These are phyloP conservation scores for Naumovozyma castellii DNA, from an alignment of 805 yeast species.

Conservation along the genomic window DNA sequence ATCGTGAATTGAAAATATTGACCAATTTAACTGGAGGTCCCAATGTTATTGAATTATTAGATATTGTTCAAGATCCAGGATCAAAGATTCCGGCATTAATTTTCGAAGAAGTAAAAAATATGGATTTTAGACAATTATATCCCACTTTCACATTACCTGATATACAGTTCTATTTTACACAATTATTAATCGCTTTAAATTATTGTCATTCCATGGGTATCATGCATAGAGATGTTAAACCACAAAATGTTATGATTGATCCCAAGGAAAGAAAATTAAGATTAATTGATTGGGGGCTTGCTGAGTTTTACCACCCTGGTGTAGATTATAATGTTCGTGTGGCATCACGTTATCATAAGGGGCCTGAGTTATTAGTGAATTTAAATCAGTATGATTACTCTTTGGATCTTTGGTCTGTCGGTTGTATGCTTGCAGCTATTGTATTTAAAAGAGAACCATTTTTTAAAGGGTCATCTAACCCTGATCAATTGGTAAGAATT, in stretches of 20 bases:
- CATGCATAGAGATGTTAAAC: conserved; percentile 90
- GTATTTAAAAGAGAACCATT: conserved; percentile 85
- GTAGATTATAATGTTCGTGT: conserved; percentile 87
- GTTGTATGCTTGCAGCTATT: conserved; percentile 85
- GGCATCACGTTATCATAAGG: conserved; percentile 85
- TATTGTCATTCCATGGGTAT: conserved; percentile 89
- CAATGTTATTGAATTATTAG: conserved; percentile 63
- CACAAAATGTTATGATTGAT: conserved; percentile 90
- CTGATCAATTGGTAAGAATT: conserved; percentile 84
- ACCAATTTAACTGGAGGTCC: conserved; percentile 81
- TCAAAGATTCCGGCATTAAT: conserved; percentile 82
- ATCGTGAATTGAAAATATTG: conserved; percentile 79
- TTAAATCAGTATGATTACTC: conserved; percentile 80
- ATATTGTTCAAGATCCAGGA: conserved; percentile 79
- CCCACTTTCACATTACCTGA: conserved; percentile 70
- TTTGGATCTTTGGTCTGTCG: conserved; percentile 82
- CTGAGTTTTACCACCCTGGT: conserved; percentile 86
- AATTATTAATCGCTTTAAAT: conserved; percentile 73
- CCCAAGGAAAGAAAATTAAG: conserved; percentile 53
- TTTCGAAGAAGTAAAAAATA: conserved; percentile 75
- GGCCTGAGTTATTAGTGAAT: conserved; percentile 82
- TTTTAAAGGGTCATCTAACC: conserved; percentile 84
- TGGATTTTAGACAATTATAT: conserved; percentile 78
- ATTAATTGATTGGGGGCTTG: conserved; percentile 90
- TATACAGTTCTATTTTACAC: conserved; percentile 74